phyloP scores from a whole-genome alignment of 129 eudicot species.

The Scalesia atractyloides region DNA sequence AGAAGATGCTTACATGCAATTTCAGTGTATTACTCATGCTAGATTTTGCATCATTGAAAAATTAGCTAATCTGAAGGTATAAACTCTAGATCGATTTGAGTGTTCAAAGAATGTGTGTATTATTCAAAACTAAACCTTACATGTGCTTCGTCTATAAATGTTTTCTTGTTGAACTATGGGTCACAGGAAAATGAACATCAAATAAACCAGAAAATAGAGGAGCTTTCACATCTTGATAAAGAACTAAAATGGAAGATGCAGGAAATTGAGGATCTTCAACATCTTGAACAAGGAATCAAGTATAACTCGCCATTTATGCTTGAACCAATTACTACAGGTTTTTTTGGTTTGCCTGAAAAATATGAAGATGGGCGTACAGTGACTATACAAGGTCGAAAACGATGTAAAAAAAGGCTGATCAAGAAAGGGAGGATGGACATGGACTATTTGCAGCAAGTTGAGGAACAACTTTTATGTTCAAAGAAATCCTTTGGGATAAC shows the following conservation, averaged over 20 bases:
- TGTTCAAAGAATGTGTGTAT: neutral
- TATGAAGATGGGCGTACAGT: conserved; percentile 6
- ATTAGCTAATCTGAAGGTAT: conserved; percentile 15
- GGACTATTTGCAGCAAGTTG: conserved; percentile 17
- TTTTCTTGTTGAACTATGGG: neutral
- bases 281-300: neutral
- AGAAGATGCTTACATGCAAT: conserved; percentile 18
- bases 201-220: conserved; percentile 6
- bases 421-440: conserved; percentile 23
- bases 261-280: conserved; percentile 7
- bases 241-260: neutral
- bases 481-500: conserved; percentile 10
- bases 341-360: neutral
- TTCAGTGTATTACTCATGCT: conserved; percentile 23
- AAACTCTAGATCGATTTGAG: neutral
- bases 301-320: neutral
- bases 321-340: conserved; percentile 2
- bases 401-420: conserved; percentile 3
- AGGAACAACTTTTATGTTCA: neutral
- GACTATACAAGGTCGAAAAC: conserved; percentile 9
- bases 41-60: neutral
- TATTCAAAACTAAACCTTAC: no score
- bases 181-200: conserved; percentile 22
- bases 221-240: no score
- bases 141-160: neutral